These are phyloP conservation scores for Podaxis sp. DNA, from an alignment of 768 basidiomycete genomes.

Conservation along the genomic window DNA sequence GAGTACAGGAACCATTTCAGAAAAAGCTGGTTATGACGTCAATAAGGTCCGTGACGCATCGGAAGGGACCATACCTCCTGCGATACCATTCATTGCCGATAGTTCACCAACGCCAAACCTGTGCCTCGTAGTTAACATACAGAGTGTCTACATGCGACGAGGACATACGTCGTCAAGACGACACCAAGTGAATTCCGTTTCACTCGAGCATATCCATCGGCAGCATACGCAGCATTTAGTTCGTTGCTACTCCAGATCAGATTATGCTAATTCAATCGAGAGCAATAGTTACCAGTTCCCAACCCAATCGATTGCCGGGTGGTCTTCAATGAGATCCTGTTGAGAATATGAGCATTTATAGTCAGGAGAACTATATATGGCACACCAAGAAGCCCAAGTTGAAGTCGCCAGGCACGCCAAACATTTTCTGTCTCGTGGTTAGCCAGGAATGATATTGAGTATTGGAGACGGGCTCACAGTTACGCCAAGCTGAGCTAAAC, in stretches of 20 bases:
- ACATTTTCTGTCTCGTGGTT: slow-evolving; percentile 54
- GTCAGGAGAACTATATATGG: background rate
- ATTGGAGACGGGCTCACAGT: slow-evolving; percentile 38
- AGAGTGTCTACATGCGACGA: background rate
- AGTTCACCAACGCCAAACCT: slow-evolving; percentile 92
- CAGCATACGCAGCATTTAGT: slow-evolving; percentile 86
- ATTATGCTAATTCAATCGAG: background rate
- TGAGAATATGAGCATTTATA: background rate
- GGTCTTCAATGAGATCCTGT: slow-evolving; percentile 82
- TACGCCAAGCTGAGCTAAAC: slow-evolving; percentile 65
- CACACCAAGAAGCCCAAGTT: slow-evolving; percentile 67
- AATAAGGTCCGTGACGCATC: background rate
- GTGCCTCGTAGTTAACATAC: background rate
- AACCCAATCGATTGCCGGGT: slow-evolving; percentile 78
- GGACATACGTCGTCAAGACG: slow-evolving; percentile 31
- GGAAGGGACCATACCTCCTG: slow-evolving; percentile 48
- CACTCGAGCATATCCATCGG: slow-evolving; percentile 90
- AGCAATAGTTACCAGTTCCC: slow-evolving; percentile 65
- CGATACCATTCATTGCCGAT: slow-evolving; percentile 82
- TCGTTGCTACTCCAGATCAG: slow-evolving; percentile 55
- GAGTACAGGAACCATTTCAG: slow-evolving; percentile 87
- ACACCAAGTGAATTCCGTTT: slow-evolving; percentile 74
- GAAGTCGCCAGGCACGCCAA: slow-evolving; percentile 88
- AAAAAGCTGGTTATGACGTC: slow-evolving; percentile 49
- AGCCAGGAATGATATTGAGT: background rate